Base-by-base conservation (phyloP, 768 basidiomycete genomes). In the Leccinum fibrillosum region DNA sequence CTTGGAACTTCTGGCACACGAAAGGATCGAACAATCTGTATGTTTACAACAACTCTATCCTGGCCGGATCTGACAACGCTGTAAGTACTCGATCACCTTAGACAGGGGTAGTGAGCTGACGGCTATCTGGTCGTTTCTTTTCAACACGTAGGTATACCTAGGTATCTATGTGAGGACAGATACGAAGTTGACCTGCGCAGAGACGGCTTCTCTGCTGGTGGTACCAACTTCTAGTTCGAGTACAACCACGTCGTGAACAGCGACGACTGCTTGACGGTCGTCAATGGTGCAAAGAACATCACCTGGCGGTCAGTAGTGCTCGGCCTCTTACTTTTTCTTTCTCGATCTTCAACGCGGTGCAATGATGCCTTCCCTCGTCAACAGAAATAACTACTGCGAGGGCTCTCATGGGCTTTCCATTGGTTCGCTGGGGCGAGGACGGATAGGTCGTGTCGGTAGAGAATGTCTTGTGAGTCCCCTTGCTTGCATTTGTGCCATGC, bases 371-470 rank as follows among this genome's bases (percentile, higher is more conserved):
- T 23, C 12, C 1, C 13, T 10, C 17, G 25, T 23, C 10, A 17
- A 45, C 56, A 83, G 83, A 45, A 74, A 84, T 57, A 70, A 75
- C 6, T 81, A 80, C 62, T 85, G 84, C 59, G 79, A 82, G 61
- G 81, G 82, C 13, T 81, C 84, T 0, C 85, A 85, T 58, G 84
- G 85, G 1, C 72, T 86, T 2, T 84, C 83, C 2, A 81, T 86
- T 39, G 85, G 75, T 5, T 85, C 83, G 4, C 66, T 78, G 2
- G 75, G 9, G 76, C 8, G 61, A 63, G 35, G 67, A 62, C 4
- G 76, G 84, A 2, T 64, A 76, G 21, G 79, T 82, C 26, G 78
- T 83, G 1, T 75, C 82, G 60, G 84, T 86, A n/a, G 75, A 83
- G 62, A 76, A 86, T 62, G 69, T 86, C 28, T 60, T 85, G 82